These are phyloP conservation scores for Sordariomycetes sp. DNA, from an alignment of 2,329 filamentous ascomycete species.

Conservation along the genomic window DNA sequence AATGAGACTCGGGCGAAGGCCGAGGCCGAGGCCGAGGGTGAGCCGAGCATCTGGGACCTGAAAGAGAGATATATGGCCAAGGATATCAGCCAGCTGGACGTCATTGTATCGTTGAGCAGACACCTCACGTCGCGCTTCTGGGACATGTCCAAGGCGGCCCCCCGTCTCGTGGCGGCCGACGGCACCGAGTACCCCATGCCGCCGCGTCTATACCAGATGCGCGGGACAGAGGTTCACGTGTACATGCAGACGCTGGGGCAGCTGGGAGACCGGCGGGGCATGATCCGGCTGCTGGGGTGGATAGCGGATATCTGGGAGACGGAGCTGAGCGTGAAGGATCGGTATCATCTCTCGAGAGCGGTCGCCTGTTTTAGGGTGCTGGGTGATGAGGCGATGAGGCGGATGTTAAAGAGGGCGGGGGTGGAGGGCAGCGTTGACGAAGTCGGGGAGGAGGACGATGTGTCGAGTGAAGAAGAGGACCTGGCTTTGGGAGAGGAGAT, in stretches of 20 bases:
- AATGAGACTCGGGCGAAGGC: neutral
- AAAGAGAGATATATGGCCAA: neutral
- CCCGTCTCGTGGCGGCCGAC: neutral
- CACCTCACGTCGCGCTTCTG: neutral
- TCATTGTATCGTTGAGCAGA: neutral
- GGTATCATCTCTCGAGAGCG: constrained; percentile 10
- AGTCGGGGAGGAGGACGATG: neutral
- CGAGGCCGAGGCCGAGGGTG: neutral
- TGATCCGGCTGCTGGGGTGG: constrained; percentile 49
- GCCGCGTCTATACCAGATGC: neutral
- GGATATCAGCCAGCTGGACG: neutral
- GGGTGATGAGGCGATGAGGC: constrained; percentile 13
- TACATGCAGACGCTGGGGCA: constrained; percentile 5
- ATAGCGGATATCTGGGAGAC: constrained; percentile 36
- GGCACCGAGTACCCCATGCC: neutral
- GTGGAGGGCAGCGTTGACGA: neutral
- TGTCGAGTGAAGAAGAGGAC: neutral
- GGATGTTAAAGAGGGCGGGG: neutral
- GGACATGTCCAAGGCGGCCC: neutral
- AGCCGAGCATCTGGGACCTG: neutral
- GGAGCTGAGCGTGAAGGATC: constrained; percentile 20
- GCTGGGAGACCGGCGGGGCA: constrained; percentile 41
- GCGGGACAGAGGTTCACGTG: constrained; percentile 1
- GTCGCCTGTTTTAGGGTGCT: constrained; percentile 38
- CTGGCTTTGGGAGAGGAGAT: too few species aligned